These are phyloP conservation scores for Massospora cicadina DNA, from an alignment of 371 early-diverging fungal genomes.

Conservation along the genomic window DNA sequence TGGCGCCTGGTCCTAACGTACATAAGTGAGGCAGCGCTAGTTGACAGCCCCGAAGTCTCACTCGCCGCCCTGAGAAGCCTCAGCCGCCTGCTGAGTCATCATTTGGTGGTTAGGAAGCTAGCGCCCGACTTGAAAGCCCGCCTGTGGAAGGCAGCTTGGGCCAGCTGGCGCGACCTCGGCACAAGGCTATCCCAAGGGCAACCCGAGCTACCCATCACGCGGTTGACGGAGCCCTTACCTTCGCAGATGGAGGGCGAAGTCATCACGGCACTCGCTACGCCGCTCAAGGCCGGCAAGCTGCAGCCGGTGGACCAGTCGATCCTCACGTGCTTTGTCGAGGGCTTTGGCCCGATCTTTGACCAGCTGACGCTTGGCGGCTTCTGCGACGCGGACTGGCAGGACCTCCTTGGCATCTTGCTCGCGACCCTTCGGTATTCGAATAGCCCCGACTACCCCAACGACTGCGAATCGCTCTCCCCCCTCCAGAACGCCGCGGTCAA, in stretches of 20 bases:
- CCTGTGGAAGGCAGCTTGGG: conserved; percentile 57
- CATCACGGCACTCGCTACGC: not conserved
- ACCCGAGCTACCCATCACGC: conserved; percentile 11
- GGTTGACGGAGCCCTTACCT: conserved; percentile 5
- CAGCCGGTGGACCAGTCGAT: conserved; percentile 11
- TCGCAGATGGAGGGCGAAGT: not conserved
- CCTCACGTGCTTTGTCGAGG: conserved; percentile 6
- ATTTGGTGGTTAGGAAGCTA: conserved; percentile 16
- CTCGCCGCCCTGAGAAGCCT: conserved; percentile 52
- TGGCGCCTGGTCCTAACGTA: conserved; percentile 54
- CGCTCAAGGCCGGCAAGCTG: conserved; percentile 11
- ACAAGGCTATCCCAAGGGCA: conserved; percentile 23
- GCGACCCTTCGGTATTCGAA: not conserved
- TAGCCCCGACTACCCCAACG: not conserved
- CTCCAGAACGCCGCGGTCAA: conserved; percentile 22
- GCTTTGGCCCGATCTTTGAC: not conserved
- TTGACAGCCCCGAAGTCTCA: conserved; percentile 55
- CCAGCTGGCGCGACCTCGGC: conserved; percentile 60
- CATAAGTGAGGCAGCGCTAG: conserved; percentile 47
- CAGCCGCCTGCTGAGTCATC: conserved; percentile 36
- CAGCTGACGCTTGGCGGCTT: not conserved
- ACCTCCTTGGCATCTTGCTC: not conserved
- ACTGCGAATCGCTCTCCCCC: not conserved
- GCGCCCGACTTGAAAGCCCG: conserved; percentile 17
- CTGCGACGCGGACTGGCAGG: not conserved